phyloP scores from a whole-genome alignment of 768 basidiomycete species.

The Phanerochaete sordida region DNA sequence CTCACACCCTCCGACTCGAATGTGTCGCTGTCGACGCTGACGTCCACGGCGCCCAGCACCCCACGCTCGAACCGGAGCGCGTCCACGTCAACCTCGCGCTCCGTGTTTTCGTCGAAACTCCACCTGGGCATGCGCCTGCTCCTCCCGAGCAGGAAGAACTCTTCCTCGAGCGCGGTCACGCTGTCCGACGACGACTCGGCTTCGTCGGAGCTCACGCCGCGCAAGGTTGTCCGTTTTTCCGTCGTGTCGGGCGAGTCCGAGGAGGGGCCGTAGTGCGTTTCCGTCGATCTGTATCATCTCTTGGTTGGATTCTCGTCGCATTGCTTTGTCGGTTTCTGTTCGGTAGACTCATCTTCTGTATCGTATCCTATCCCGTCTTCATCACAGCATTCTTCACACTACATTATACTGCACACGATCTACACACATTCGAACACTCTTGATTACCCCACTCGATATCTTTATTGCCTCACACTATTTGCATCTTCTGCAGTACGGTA shows the following conservation, averaged over 20 bases:
- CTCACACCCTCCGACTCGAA: constrained; percentile 31
- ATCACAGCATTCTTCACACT: background rate
- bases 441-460: background rate
- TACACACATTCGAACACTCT: background rate
- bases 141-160: constrained; percentile 30
- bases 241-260: constrained; percentile 31
- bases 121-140: constrained; percentile 53
- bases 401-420: background rate
- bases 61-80: constrained; percentile 22
- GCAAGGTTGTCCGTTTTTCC: constrained; percentile 65
- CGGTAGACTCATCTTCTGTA: background rate
- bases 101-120: constrained; percentile 26
- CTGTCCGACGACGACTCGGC: constrained; percentile 24
- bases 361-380: background rate
- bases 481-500: background rate
- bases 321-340: background rate
- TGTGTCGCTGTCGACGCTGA: constrained; percentile 46
- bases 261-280: background rate
- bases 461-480: background rate
- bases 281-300: background rate
- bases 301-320: background rate
- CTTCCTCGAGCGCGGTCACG: constrained; percentile 26
- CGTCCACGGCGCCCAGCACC: constrained; percentile 32
- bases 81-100: constrained; percentile 5
- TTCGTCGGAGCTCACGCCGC: constrained; percentile 33